These are phyloP conservation scores for Verticillium nonalfalfae DNA, from an alignment of 2,329 filamentous ascomycete genomes.

Conservation along the genomic window DNA sequence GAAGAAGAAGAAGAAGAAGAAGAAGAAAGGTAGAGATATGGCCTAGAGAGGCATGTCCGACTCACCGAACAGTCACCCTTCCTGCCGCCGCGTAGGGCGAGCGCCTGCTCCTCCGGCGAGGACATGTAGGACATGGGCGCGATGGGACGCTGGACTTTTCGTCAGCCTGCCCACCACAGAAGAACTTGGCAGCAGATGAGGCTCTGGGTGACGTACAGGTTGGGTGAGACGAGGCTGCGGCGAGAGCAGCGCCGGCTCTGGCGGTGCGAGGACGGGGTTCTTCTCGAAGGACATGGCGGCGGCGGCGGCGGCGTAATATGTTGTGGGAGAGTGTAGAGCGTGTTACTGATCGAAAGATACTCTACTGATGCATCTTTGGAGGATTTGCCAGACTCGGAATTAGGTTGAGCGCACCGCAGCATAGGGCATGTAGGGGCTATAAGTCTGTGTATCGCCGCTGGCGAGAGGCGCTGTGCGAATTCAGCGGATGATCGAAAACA, in stretches of 20 bases:
- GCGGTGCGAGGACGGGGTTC: background rate
- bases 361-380: background rate
- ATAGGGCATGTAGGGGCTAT: background rate
- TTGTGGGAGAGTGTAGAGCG: background rate
- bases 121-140: constrained; percentile 22
- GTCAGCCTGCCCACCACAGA: background rate
- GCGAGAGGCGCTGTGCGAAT: background rate
- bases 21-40: too few species aligned
- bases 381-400: background rate
- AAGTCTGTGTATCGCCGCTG: background rate
- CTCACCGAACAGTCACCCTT: constrained; percentile 27
- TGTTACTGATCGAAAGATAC: background rate
- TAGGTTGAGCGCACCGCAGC: background rate
- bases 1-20: too few species aligned
- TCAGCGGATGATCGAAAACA: background rate
- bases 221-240: constrained; percentile 1
- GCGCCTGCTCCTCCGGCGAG: constrained; percentile 14
- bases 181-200: background rate
- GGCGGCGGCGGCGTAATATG: background rate
- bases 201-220: background rate
- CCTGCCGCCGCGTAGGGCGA: constrained; percentile 24
- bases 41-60: background rate
- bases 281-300: background rate
- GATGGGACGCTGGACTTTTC: constrained; percentile 19
- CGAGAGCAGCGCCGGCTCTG: background rate